A percentile compares a stretch with the other conserved stretches of the same genome.
Evolutionary conservation across 2,329 filamentous ascomycete genomes (phyloP).

Genomic region (Leptodontidium sp.): DNA sequence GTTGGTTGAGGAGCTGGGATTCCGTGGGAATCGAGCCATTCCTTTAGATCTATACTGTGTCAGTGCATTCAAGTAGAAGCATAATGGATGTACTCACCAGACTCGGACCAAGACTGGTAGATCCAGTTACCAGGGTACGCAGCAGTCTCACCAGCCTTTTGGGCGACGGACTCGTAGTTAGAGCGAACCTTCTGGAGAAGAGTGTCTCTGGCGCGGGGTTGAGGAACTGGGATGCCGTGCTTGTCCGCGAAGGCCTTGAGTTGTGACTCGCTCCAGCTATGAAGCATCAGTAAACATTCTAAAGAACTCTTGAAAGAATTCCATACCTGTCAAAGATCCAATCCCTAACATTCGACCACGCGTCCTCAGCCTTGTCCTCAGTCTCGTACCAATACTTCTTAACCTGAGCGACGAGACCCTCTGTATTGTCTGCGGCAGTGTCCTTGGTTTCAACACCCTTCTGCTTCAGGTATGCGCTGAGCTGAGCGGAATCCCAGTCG

Average conservation of each 20-base stretch:
- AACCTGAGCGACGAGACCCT: constrained; percentile 73
- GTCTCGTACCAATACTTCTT: constrained; percentile 80
- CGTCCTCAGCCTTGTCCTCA: constrained; percentile 76
- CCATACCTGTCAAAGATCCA: constrained; percentile 88
- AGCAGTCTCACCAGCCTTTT: constrained; percentile 76
- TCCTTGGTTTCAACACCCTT: constrained; percentile 77
- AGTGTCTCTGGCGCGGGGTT: constrained; percentile 85
- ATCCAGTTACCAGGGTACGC: constrained; percentile 96
- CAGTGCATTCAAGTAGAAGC: constrained; percentile 19
- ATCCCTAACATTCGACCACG: constrained; percentile 77
- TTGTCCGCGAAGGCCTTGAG: constrained; percentile 93
- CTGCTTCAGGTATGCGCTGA: constrained; percentile 71
- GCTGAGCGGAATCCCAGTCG: constrained; percentile 75
- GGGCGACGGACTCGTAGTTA: constrained; percentile 81
- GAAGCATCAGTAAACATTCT: constrained; percentile 26
- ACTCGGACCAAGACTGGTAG: constrained; percentile 88
- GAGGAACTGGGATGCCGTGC: constrained; percentile 83
- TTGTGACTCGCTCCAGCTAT: constrained; percentile 71
- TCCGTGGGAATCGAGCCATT: constrained; percentile 90
- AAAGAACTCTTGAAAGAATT: constrained; percentile 23
- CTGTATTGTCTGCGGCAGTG: constrained; percentile 71
- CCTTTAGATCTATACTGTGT: constrained; percentile 74
- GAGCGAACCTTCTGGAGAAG: constrained; percentile 80
- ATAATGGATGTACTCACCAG: constrained; percentile 49
- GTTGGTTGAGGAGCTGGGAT: constrained; percentile 86